Percentiles rank a stretch among this genome's conserved stretches.
phyloP scores from a whole-genome alignment of 805 yeast genomes.

The Nakazawaea wickerhamii region DNA sequence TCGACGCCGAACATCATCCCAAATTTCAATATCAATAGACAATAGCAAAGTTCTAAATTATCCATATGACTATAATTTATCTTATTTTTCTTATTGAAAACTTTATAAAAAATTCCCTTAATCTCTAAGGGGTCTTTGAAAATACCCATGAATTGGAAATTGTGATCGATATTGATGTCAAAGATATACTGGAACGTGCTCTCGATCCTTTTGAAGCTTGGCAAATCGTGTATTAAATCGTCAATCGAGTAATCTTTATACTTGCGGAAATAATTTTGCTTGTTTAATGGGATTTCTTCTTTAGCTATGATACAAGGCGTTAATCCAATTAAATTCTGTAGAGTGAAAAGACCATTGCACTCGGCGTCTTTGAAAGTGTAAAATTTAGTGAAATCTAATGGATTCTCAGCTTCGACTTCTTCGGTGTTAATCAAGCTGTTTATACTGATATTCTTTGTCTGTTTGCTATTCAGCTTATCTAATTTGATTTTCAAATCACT shows the following conservation, averaged over 20 bases:
- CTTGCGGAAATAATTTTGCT: not conserved
- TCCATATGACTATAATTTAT: not conserved
- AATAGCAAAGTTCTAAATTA: constrained; percentile 5
- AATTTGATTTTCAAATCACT: not conserved
- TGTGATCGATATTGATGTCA: constrained; percentile 2
- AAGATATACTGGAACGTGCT: constrained; percentile 8
- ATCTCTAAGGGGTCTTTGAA: not conserved
- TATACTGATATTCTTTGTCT: constrained; percentile 1
- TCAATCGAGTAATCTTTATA: not conserved
- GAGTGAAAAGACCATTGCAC: constrained; percentile 4
- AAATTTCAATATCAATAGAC: constrained; percentile 4
- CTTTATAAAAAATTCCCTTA: not conserved
- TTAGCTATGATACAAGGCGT: not conserved
- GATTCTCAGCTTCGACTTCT: not conserved
- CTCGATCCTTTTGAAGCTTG: constrained; percentile 3
- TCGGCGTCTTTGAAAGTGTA: not conserved
- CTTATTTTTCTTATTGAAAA: constrained; percentile 6
- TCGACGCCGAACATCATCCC: constrained; percentile 5
- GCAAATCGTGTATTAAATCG: constrained; percentile 3
- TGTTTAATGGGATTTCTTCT: not conserved
- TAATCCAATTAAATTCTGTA: not conserved
- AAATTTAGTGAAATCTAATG: not conserved
- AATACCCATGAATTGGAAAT: constrained; percentile 2
- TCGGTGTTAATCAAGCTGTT: constrained; percentile 5
- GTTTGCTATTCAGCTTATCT: not conserved